Evolutionary conservation across 768 basidiomycete species (phyloP).

Genomic region (Tulasnella sp.): DNA sequence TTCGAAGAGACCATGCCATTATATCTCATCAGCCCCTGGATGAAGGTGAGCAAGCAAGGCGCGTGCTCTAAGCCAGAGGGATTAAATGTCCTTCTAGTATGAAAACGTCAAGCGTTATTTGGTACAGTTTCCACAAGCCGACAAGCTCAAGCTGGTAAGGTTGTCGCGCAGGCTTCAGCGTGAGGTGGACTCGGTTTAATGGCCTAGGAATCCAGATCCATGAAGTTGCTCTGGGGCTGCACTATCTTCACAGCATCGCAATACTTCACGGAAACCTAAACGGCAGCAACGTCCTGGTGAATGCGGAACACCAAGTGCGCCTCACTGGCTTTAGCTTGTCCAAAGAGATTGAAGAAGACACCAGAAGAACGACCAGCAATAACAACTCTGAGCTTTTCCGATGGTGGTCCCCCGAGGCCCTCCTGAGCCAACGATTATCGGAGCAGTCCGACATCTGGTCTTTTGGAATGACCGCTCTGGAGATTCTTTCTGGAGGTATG

Average conservation of each 20-base stretch:
- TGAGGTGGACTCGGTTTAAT: not conserved
- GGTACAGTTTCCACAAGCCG: not conserved
- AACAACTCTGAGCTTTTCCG: not conserved
- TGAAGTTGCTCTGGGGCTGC: not conserved
- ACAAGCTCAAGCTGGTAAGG: not conserved
- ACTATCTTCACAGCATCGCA: not conserved
- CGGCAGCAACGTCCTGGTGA: not conserved
- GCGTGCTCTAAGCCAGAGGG: not conserved
- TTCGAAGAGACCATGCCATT: not conserved
- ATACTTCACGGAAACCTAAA: constrained; percentile 9
- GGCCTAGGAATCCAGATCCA: not conserved
- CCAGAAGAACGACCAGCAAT: not conserved
- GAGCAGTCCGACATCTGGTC: constrained; percentile 4
- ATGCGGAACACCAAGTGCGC: not conserved
- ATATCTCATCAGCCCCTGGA: not conserved
- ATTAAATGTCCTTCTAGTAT: not conserved
- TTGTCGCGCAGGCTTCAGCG: not conserved
- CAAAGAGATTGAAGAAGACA: not conserved
- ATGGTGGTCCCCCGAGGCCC: not conserved
- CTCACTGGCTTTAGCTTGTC: not conserved
- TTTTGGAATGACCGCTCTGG: constrained; percentile 4
- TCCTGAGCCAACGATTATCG: not conserved
- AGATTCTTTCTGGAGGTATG: not conserved
- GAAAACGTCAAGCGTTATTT: not conserved
- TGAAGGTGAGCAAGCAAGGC: not conserved